These are phyloP conservation scores for Botrytis porri DNA, from an alignment of 2,329 filamentous ascomycete genomes.

Conservation along the genomic window DNA sequence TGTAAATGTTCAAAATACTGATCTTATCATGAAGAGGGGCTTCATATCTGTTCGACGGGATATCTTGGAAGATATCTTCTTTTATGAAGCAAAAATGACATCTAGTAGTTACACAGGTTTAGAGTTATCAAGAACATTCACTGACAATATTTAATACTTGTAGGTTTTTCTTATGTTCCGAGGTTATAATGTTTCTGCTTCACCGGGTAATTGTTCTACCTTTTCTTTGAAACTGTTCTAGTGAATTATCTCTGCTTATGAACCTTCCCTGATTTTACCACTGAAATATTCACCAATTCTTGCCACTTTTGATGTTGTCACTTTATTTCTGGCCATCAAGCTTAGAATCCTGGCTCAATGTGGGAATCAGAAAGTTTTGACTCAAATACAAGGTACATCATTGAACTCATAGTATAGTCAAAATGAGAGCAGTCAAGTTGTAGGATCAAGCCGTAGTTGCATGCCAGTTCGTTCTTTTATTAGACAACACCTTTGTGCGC, in stretches of 20 bases:
- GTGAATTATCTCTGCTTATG: background rate
- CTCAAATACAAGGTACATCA: background rate
- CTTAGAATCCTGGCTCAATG: background rate
- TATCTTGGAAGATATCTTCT: slow-evolving; percentile 33
- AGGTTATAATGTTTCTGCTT: too few relatives aligned
- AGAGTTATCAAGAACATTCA: background rate
- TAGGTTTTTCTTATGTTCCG: background rate
- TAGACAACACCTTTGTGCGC: background rate
- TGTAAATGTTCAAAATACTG: slow-evolving; percentile 62
- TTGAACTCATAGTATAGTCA: background rate
- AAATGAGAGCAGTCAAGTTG: background rate
- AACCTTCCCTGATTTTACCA: too few relatives aligned
- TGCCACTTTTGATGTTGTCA: background rate
- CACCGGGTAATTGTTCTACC: background rate
- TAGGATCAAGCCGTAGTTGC: background rate
- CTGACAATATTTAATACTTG: background rate
- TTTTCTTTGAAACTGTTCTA: background rate
- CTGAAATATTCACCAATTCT: background rate
- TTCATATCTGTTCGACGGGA: slow-evolving; percentile 59
- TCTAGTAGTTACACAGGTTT: background rate
- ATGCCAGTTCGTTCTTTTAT: background rate
- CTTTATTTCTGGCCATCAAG: background rate
- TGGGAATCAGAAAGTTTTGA: background rate
- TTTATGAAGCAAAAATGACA: too few relatives aligned
- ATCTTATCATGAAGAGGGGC: slow-evolving; percentile 74